phyloP scores from a whole-genome alignment of 331 rosid species.

The Cydonia oblonga region DNA sequence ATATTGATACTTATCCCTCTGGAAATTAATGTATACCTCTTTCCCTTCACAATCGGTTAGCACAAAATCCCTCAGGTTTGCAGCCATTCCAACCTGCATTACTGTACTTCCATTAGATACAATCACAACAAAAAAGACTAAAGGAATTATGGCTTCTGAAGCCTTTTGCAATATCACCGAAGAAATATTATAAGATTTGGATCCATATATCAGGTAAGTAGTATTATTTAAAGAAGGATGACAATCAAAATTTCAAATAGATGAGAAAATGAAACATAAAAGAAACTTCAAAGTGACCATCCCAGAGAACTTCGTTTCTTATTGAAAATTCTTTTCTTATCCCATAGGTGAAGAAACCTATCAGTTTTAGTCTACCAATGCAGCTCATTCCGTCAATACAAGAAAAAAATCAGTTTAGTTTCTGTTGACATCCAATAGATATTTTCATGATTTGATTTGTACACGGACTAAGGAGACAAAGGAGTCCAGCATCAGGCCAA shows the following conservation, averaged over 20 bases:
- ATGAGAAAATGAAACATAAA: background rate
- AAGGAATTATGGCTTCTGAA: background rate
- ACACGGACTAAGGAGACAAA: background rate
- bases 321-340: background rate
- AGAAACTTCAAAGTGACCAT: background rate
- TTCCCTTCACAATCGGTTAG: constrained; percentile 62
- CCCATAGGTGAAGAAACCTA: background rate
- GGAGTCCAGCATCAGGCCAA: background rate
- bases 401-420: background rate
- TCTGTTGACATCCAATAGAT: background rate
- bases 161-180: background rate
- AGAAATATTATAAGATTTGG: background rate
- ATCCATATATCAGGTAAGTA: background rate
- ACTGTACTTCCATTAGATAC: constrained; percentile 3
- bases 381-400: background rate
- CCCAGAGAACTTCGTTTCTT: background rate
- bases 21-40: constrained; percentile 42
- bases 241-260: background rate
- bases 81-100: constrained; percentile 87
- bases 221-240: background rate
- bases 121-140: background rate
- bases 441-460: background rate
- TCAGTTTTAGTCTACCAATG: background rate
- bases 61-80: constrained; percentile 71
- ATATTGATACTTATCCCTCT: background rate